Conservation (phyloP, 2,329 filamentous ascomycete species). For the Aureobasidium sp. region DNA sequence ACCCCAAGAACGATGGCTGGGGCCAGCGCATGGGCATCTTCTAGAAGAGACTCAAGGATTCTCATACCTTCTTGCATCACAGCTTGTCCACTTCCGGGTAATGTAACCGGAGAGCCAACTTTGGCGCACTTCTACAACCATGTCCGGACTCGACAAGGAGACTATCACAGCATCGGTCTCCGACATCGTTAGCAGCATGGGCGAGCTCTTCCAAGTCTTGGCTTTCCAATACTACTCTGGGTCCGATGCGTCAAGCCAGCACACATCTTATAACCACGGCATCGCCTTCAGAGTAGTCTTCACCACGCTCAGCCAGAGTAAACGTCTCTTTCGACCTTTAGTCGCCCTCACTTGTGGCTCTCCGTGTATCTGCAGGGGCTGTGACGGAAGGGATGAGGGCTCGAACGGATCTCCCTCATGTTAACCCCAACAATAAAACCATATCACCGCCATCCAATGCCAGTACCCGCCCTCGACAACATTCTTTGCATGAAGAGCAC, state of each 20-base stretch:
- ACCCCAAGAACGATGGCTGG: conserved; percentile 58
- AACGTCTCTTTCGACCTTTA: no score
- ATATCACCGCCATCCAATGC: no score
- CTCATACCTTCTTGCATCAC: neutral
- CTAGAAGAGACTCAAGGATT: conserved; percentile 27
- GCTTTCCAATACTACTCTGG: no score
- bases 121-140: no score
- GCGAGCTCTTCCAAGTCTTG: no score
- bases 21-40: conserved; percentile 72
- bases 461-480: neutral
- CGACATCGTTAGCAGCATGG: no score
- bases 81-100: neutral
- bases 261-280: no score
- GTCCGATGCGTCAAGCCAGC: no score
- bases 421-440: no score
- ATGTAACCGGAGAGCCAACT: no score
- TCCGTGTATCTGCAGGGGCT: neutral
- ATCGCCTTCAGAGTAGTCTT: neutral
- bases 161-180: no score
- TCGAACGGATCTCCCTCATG: neutral
- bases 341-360: neutral
- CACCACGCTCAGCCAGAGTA: neutral
- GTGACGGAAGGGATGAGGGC: neutral
- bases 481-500: neutral
- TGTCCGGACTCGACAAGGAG: no score